Conservation (phyloP, 2,329 filamentous ascomycete genomes). For the Paramyrothecium roridum region DNA sequence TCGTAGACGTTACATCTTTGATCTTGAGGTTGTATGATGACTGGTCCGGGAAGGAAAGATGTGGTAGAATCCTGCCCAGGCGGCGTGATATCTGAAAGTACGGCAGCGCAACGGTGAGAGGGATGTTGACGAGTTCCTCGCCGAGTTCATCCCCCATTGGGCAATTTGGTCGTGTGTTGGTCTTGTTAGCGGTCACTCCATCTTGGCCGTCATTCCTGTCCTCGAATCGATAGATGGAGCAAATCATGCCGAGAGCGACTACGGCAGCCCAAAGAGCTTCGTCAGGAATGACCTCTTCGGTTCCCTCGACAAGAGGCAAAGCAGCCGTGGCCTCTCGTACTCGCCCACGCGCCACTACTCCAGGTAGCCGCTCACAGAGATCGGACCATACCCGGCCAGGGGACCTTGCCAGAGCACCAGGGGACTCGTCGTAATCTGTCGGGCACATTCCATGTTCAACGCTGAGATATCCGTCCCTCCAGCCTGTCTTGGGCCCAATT, state of each 20-base stretch:
- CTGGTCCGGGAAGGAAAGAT: constrained; percentile 51
- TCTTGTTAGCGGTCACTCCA: constrained; percentile 35
- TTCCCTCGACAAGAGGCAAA: constrained; percentile 46
- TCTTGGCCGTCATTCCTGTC: constrained; percentile 49
- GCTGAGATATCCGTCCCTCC: constrained; percentile 50
- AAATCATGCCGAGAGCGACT: constrained; percentile 49
- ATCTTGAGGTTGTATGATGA: constrained; percentile 51
- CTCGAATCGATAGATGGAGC: constrained; percentile 51
- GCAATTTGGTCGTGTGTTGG: constrained; percentile 29
- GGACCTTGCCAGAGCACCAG: constrained; percentile 41
- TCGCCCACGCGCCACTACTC: constrained; percentile 46
- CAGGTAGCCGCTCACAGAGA: constrained; percentile 50
- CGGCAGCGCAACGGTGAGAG: constrained; percentile 43
- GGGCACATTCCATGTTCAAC: constrained; percentile 50
- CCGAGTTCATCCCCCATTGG: constrained; percentile 49
- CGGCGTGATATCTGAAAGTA: constrained; percentile 47
- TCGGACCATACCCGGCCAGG: constrained; percentile 54
- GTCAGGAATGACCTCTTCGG: constrained; percentile 46
- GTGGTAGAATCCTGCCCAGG: constrained; percentile 49
- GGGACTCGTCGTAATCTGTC: constrained; percentile 45
- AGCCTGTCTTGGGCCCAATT: constrained; percentile 47
- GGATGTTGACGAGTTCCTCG: constrained; percentile 46
- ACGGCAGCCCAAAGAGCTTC: constrained; percentile 50
- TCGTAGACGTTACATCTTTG: constrained; percentile 41
- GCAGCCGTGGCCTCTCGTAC: constrained; percentile 46